phyloP scores from a whole-genome alignment of 768 basidiomycete species.

The Panus rudis region DNA sequence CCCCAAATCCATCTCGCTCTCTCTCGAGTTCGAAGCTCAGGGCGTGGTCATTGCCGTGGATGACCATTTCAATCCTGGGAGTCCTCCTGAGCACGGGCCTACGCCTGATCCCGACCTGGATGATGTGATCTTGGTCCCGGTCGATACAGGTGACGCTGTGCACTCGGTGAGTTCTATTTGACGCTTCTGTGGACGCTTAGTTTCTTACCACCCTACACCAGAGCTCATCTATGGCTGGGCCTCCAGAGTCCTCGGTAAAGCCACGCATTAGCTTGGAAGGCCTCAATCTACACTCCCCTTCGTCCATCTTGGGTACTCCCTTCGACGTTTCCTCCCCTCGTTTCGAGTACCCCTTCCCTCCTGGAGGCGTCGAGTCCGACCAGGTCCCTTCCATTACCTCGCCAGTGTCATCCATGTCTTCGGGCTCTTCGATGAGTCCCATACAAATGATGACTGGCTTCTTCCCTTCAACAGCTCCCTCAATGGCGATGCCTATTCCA shows the following conservation, averaged over 20 bases:
- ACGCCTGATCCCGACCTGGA: constrained; percentile 25
- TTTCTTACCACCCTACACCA: not conserved
- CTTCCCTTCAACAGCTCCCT: not conserved
- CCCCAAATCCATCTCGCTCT: constrained; percentile 10
- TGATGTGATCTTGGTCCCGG: constrained; percentile 18
- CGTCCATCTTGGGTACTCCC: constrained; percentile 26
- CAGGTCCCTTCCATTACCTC: not conserved
- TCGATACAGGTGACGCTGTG: constrained; percentile 14
- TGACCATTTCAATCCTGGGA: constrained; percentile 4
- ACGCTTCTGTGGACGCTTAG: not conserved
- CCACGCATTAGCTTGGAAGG: constrained; percentile 15
- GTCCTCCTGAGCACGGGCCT: constrained; percentile 13
- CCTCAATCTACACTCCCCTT: constrained; percentile 24
- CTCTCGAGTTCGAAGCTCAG: constrained; percentile 1
- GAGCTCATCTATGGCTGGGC: not conserved
- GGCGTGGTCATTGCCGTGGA: constrained; percentile 1
- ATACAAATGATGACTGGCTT: not conserved
- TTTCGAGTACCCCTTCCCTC: constrained; percentile 27
- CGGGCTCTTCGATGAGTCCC: constrained; percentile 3
- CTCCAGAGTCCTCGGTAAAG: constrained; percentile 7
- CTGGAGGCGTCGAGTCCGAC: constrained; percentile 4
- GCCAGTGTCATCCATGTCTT: constrained; percentile 8
- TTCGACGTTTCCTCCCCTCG: constrained; percentile 24
- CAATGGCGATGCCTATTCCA: constrained; percentile 1
- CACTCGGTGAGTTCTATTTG: constrained; percentile 15